Evolutionary conservation across 116 monocot genomes (phyloP).

Genomic region (Trichopus zeylanicus): DNA sequence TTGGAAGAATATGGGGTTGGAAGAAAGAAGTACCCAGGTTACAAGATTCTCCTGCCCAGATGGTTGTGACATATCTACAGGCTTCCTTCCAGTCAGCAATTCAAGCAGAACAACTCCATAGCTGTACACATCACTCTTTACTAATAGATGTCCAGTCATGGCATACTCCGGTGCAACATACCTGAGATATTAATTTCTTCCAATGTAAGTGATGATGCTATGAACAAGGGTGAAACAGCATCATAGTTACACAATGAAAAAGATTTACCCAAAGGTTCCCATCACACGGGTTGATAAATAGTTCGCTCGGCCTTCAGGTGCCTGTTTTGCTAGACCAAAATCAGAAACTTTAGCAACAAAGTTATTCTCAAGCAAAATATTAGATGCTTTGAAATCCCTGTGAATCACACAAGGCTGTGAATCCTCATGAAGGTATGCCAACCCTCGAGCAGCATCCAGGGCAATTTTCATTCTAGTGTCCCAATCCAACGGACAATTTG

Average conservation of each 20-base stretch:
- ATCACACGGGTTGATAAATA: slow-evolving; percentile 98
- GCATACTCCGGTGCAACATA: slow-evolving; percentile 99
- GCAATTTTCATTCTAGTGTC: slow-evolving; percentile 99
- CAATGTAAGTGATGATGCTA: neutral
- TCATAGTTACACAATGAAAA: neutral
- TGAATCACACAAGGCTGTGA: slow-evolving; percentile 99
- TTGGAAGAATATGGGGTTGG: too few relatives aligned
- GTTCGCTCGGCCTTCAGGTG: slow-evolving; percentile 82
- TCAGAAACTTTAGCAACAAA: slow-evolving; percentile 98
- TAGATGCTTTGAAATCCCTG: slow-evolving; percentile 97
- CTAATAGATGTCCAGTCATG: slow-evolving; percentile 96
- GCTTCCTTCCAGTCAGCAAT: slow-evolving; percentile 81
- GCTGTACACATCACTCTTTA: slow-evolving; percentile 98
- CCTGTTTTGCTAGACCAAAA: slow-evolving; percentile 96
- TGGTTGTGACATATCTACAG: slow-evolving; percentile 95
- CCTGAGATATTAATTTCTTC: slow-evolving; percentile 25
- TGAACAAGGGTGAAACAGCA: neutral
- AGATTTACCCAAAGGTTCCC: slow-evolving; percentile 94
- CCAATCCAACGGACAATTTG: slow-evolving; percentile 88
- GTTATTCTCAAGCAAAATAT: slow-evolving; percentile 91
- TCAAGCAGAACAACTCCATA: slow-evolving; percentile 96
- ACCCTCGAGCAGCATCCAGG: slow-evolving; percentile 91
- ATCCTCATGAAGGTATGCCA: slow-evolving; percentile 97
- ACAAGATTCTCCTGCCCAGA: slow-evolving; percentile 97
- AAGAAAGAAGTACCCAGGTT: slow-evolving; percentile 55